Percentiles rank a stretch among this genome's conserved stretches.
Conservation (phyloP, 768 basidiomycete species). For the Asterophora lycoperdoides region DNA sequence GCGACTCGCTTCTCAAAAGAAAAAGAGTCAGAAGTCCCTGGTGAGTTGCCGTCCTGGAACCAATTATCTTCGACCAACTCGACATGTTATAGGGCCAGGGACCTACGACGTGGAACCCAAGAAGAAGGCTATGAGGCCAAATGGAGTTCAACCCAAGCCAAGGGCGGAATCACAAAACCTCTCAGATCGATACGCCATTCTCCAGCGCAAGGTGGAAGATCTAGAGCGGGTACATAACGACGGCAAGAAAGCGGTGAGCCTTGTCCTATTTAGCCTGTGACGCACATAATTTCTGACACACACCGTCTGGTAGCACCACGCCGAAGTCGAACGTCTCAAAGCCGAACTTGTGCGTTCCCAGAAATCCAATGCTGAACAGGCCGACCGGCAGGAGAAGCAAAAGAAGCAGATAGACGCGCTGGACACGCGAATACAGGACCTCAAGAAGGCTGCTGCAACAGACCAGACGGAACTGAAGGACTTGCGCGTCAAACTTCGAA, state of each 20-base stretch:
- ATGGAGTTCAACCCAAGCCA: slow-evolving; percentile 16
- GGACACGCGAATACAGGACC: slow-evolving; percentile 57
- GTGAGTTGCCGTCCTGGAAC: slow-evolving; percentile 24
- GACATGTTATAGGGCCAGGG: slow-evolving; percentile 29
- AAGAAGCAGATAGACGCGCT: slow-evolving; percentile 57
- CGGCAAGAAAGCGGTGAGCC: slow-evolving; percentile 59
- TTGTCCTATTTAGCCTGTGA: background rate
- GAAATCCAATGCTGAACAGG: slow-evolving; percentile 44
- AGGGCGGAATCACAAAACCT: slow-evolving; percentile 17
- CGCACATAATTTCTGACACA: background rate
- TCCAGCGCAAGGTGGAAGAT: slow-evolving; percentile 63
- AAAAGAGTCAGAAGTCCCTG: slow-evolving; percentile 36
- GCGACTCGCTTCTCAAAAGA: slow-evolving; percentile 47
- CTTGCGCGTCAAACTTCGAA: slow-evolving; percentile 52
- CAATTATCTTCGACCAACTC: background rate
- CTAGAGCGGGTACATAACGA: slow-evolving; percentile 60
- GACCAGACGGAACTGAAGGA: slow-evolving; percentile 66
- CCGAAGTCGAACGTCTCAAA: slow-evolving; percentile 56
- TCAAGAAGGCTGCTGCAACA: slow-evolving; percentile 42
- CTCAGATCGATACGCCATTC: slow-evolving; percentile 46
- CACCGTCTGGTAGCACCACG: slow-evolving; percentile 44
- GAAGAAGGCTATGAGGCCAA: slow-evolving; percentile 24
- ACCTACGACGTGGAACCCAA: slow-evolving; percentile 24
- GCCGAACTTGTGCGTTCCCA: slow-evolving; percentile 49
- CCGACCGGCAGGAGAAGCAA: slow-evolving; percentile 54